Evolutionary conservation across 2,329 filamentous ascomycete genomes (phyloP).

Genomic region (Nigrospora sphaerica): DNA sequence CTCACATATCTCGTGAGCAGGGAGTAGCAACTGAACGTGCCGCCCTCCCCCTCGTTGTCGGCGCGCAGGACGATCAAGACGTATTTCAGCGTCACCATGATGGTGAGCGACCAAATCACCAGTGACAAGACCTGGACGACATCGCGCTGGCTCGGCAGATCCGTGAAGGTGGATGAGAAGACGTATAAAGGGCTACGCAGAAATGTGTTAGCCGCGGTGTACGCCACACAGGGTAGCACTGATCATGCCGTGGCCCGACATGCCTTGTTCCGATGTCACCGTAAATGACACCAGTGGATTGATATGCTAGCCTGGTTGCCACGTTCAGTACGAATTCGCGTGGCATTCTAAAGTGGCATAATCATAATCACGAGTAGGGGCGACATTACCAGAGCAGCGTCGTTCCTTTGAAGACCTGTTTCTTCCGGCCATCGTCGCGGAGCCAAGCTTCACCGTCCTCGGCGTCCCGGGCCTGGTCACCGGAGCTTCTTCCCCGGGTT

Average conservation of each 20-base stretch:
- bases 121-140: constrained; percentile 60
- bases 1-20: constrained; percentile 52
- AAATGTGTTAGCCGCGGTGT: background rate
- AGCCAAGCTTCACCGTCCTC: constrained; percentile 27
- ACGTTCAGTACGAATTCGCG: too few relatives aligned
- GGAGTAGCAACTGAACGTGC: constrained; percentile 62
- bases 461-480: constrained; percentile 15
- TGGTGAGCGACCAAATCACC: constrained; percentile 61
- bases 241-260: background rate
- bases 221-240: too few relatives aligned
- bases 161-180: constrained; percentile 59
- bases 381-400: constrained; percentile 25
- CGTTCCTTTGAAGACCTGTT: constrained; percentile 28
- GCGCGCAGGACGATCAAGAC: constrained; percentile 57
- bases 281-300: constrained; percentile 61
- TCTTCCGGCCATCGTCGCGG: constrained; percentile 22
- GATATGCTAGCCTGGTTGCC: constrained; percentile 47
- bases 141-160: constrained; percentile 47
- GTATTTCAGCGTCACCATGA: constrained; percentile 67
- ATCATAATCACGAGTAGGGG: background rate
- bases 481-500: background rate
- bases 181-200: constrained; percentile 59
- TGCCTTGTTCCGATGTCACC: constrained; percentile 55
- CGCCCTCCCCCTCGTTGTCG: constrained; percentile 65
- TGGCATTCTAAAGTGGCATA: too few relatives aligned